phyloP scores from a whole-genome alignment of 805 yeast genomes.

The Zygotorulaspora sp. region DNA sequence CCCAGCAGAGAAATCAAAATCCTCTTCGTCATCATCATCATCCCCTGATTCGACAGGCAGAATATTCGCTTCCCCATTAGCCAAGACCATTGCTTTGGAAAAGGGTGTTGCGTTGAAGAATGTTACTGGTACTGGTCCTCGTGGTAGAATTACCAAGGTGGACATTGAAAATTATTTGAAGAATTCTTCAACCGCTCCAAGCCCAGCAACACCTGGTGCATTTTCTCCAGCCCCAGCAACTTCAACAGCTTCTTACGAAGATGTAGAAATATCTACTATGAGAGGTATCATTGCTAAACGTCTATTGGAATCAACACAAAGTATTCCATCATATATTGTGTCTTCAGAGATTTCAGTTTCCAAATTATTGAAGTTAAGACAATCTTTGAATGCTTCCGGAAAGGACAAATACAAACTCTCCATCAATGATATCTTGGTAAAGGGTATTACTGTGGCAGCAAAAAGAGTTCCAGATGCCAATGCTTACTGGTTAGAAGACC shows the following conservation, averaged over 20 bases:
- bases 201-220: constrained; percentile 36
- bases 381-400: constrained; percentile 77
- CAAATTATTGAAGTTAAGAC: constrained; percentile 87
- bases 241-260: constrained; percentile 59
- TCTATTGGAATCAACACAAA: constrained; percentile 77
- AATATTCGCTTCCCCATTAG: constrained; percentile 91
- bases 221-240: constrained; percentile 44
- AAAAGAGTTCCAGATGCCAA: constrained; percentile 90
- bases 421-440: constrained; percentile 88
- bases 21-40: constrained; percentile 34
- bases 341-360: constrained; percentile 82
- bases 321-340: constrained; percentile 88
- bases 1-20: constrained; percentile 20
- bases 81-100: constrained; percentile 89
- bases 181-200: constrained; percentile 30
- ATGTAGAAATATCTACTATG: constrained; percentile 85
- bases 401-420: constrained; percentile 87
- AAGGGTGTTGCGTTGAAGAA: constrained; percentile 82
- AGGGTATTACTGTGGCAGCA: constrained; percentile 89
- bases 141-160: constrained; percentile 86
- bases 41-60: constrained; percentile 52
- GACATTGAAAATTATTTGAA: constrained; percentile 74
- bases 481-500: constrained; percentile 85
- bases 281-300: constrained; percentile 91
- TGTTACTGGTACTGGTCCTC: constrained; percentile 89